Evolutionary conservation across 169 alveolate species (phyloP).

Genomic region (Eimeria acervulina): DNA sequence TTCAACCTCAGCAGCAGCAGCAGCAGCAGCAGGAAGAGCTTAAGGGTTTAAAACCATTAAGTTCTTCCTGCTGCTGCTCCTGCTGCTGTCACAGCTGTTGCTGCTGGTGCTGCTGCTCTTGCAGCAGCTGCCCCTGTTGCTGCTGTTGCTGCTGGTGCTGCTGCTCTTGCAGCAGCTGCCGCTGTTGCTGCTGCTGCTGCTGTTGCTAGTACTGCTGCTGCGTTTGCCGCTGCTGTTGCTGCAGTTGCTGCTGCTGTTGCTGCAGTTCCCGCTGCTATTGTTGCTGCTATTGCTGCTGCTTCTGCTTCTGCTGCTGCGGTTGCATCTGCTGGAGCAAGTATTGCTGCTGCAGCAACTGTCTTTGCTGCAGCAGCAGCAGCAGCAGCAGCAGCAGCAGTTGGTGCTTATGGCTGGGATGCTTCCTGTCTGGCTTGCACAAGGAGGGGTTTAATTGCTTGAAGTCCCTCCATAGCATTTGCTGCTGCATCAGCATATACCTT

Average conservation of each 20-base stretch:
- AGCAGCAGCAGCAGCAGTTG: neutral
- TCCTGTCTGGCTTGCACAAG: slow-evolving; percentile 1
- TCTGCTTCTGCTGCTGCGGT: neutral
- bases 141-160: too few relatives aligned
- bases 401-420: neutral
- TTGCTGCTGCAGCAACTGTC: neutral
- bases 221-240: neutral
- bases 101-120: too few relatives aligned
- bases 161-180: too few relatives aligned
- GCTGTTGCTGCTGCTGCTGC: neutral
- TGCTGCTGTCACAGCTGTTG: too few relatives aligned
- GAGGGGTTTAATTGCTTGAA: neutral
- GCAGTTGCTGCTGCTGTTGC: neutral
- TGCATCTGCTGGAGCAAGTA: too few relatives aligned
- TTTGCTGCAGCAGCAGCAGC: neutral
- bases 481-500: neutral
- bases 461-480: neutral
- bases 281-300: neutral
- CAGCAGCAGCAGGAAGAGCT: too few relatives aligned
- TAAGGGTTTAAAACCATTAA: too few relatives aligned
- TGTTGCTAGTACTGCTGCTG: neutral
- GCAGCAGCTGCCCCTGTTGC: too few relatives aligned
- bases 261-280: neutral
- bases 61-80: too few relatives aligned
- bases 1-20: too few relatives aligned